These are phyloP conservation scores for Tardiomyces depauwii DNA, from an alignment of 1,139 yeast species.

Conservation along the genomic window DNA sequence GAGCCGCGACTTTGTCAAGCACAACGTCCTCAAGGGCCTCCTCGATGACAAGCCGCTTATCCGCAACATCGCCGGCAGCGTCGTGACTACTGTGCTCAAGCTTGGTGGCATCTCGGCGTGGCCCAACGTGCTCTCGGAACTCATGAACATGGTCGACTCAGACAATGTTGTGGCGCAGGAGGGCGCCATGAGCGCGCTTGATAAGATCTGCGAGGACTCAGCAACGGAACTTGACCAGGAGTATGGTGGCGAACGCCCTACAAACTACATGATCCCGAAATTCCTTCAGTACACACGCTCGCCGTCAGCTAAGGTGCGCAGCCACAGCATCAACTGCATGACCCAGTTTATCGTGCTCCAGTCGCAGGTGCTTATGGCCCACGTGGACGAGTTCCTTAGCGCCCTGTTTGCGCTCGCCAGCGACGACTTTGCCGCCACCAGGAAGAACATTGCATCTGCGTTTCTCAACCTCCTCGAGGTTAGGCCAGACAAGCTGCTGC, in stretches of 20 bases:
- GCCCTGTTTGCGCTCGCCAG: slow-evolving; percentile 49
- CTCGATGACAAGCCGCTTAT: slow-evolving; percentile 48
- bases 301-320: slow-evolving; percentile 40
- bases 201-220: slow-evolving; percentile 84
- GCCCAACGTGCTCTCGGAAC: slow-evolving; percentile 63
- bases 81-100: slow-evolving; percentile 70
- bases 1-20: slow-evolving; percentile 36
- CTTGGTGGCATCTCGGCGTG: slow-evolving; percentile 60
- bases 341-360: slow-evolving; percentile 65
- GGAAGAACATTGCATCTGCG: slow-evolving; percentile 68
- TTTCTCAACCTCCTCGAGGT: slow-evolving; percentile 65
- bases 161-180: slow-evolving; percentile 41
- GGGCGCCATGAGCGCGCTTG: slow-evolving; percentile 72
- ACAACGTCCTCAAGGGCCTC: slow-evolving; percentile 60
- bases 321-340: slow-evolving; percentile 59
- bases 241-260: slow-evolving; percentile 55
- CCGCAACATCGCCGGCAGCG: slow-evolving; percentile 83
- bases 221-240: slow-evolving; percentile 46
- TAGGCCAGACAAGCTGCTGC: slow-evolving; percentile 68
- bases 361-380: slow-evolving; percentile 51
- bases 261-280: slow-evolving; percentile 54
- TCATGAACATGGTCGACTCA: slow-evolving; percentile 46
- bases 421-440: slow-evolving; percentile 48
- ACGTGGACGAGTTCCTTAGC: slow-evolving; percentile 53
- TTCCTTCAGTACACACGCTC: slow-evolving; percentile 39